Evolutionary conservation across 1,139 yeast species (phyloP).

Genomic region (Meyerozyma smithsonii): DNA sequence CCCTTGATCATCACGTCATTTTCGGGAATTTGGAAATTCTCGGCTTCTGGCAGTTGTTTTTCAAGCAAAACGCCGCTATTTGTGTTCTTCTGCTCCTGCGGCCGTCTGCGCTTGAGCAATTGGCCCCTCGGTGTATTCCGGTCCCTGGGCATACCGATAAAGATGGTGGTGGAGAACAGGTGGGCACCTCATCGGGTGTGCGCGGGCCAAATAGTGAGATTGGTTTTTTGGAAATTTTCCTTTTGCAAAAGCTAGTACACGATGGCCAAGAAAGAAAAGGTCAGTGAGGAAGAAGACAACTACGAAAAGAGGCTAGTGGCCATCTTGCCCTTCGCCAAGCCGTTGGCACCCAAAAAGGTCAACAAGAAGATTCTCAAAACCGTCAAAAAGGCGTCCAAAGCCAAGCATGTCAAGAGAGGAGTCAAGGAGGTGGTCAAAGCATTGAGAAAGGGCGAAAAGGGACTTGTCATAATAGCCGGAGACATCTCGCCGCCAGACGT

Average conservation of each 20-base stretch:
- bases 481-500: constrained; percentile 98
- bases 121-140: background rate
- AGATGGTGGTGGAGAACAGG: too few species aligned
- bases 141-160: constrained; percentile 1
- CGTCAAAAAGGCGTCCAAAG: constrained; percentile 95
- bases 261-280: constrained; percentile 52
- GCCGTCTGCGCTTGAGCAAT: constrained; percentile 1
- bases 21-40: background rate
- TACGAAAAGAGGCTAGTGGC: constrained; percentile 91
- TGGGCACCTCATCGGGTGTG: constrained; percentile 12
- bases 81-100: background rate
- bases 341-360: constrained; percentile 92
- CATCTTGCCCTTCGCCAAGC: constrained; percentile 85
- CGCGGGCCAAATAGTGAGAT: background rate
- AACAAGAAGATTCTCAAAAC: constrained; percentile 94
- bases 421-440: constrained; percentile 99
- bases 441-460: constrained; percentile 95
- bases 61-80: background rate
- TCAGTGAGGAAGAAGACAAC: constrained; percentile 61
- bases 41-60: background rate
- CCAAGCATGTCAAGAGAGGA: constrained; percentile 97
- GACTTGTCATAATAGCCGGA: constrained; percentile 93
- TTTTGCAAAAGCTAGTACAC: constrained; percentile 8
- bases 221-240: background rate
- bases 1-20: constrained; percentile 1